Percentiles rank a stretch among this genome's conserved stretches.
Evolutionary conservation across 371 early-diverging fungal genomes (phyloP).

Genomic region (Smittium mucronatum): DNA sequence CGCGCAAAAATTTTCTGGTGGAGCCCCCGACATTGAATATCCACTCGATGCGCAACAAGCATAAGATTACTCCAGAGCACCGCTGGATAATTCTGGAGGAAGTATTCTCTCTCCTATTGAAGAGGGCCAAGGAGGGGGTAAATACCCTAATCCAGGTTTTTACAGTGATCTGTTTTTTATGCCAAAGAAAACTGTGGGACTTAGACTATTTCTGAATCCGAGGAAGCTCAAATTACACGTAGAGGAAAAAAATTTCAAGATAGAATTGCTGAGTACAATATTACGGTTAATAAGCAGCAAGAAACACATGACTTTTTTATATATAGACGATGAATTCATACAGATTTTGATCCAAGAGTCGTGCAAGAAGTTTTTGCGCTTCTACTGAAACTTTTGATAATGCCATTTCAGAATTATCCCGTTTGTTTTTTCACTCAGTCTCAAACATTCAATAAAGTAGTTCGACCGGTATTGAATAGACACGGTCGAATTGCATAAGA

Average conservation of each 20-base stretch:
- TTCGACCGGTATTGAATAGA: slow-evolving; percentile 27
- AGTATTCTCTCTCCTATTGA: neutral
- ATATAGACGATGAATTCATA: slow-evolving; percentile 28
- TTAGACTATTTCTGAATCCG: slow-evolving; percentile 24
- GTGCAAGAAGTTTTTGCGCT: slow-evolving; percentile 30
- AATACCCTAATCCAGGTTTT: neutral
- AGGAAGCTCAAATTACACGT: slow-evolving; percentile 25
- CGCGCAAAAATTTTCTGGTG: too few relatives aligned
- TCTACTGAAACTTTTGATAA: slow-evolving; percentile 32
- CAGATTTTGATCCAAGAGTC: slow-evolving; percentile 23
- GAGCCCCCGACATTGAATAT: too few relatives aligned
- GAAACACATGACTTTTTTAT: slow-evolving; percentile 26
- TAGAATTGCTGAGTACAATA: slow-evolving; percentile 26
- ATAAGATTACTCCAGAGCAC: too few relatives aligned
- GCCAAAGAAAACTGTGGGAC: slow-evolving; percentile 7
- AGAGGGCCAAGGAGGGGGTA: neutral
- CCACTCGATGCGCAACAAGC: too few relatives aligned
- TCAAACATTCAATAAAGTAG: slow-evolving; percentile 31
- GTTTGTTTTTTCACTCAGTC: slow-evolving; percentile 36
- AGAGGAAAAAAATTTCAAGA: slow-evolving; percentile 16
- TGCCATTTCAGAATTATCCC: slow-evolving; percentile 35
- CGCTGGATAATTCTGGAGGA: too few relatives aligned
- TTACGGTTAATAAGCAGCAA: slow-evolving; percentile 16
- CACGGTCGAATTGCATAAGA: slow-evolving; percentile 23
- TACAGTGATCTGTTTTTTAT: neutral